Base-by-base conservation (phyloP, 2,329 filamentous ascomycete species). In the Xenoacremonium recifei region DNA sequence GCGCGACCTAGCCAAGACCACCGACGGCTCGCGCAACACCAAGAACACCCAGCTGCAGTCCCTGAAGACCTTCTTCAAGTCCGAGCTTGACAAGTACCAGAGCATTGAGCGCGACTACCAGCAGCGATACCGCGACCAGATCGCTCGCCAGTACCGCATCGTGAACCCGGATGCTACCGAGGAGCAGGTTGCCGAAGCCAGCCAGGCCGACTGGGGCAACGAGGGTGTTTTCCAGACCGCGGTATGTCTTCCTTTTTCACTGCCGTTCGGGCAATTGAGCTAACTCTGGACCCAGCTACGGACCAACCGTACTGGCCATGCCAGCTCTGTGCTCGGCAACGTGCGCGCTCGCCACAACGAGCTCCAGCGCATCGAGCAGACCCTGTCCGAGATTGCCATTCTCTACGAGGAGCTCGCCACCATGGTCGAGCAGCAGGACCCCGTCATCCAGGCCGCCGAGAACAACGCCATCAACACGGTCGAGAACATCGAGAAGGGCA, bases 261-360 rank as follows among this genome's bases (percentile, higher is more conserved):
- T n/a, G 20, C 7, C 17, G 20, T 44, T 23, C 39, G 35, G 35
- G 32, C 20, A 15, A 21, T 31, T 42, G 18, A 50, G n/a, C 32
- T 37, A 34, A 49, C 36, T 35, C 29, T 19, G n/a, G 23, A 17
- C 23, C 21, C 52, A 90, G 85, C 81, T 91, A 58, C 83, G 82
- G 60, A 80, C 76, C 55, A 90, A 89, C 73, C 85, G 85, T 51
- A 80, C 79, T 33, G 85, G 84, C 42, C 84, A 88, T 59, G 87
- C 86, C 31, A 79, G 76, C 37, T 82, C 83, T 13, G 81, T 89
- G 6, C 80, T 92, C 37, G 86, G 86, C 50, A 85, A 85, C 49
- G 88, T 92, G 29, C 85, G 86, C 51, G 87, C 86, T 27, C 86
- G 88, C 42, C 88, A 92, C 73, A 88, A 87, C 61, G 88, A 92